Evolutionary conservation across 352 stramenopile genomes (phyloP), one percentile per base, ranked within the genome.

Genomic region (Lagenidium sp.): DNA sequence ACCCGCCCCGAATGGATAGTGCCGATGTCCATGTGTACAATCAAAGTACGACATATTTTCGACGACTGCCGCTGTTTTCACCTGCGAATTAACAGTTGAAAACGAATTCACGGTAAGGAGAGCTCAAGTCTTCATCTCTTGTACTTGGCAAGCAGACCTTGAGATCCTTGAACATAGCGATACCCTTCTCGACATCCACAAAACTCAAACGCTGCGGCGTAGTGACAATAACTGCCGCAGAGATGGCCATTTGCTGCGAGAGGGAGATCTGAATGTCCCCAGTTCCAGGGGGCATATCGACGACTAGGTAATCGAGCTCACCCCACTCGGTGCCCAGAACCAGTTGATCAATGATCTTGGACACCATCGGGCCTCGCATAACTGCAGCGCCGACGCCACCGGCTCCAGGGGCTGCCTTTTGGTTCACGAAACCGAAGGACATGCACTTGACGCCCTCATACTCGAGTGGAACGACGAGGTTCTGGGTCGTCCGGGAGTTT

Each of bases 21-120:
- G 84, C 7, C 78, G 75, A 42, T 94, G 64, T 19, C 76, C 81
- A 47, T 90, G 79, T 7, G 68, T 81, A 51, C 86, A 95, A 47
- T 95, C 81, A 46, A 96, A 98, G 50, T 98, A 99, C 16, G 95
- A 87, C 96, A 99, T 99, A 65, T 99, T 99, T 54, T 99, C 95
- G 4, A 99, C 97, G 11, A 99, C 82, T 11, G 95, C 95, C 5
- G 97, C 65, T 6, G 90, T 98, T 41, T 94, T 95, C 29, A 99
- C 92, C 74, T 91, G 8, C n/a, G n/a, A n/a, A n/a, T n/a, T n/a
- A n/a, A n/a, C n/a, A n/a, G n/a, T n/a, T n/a, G n/a, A n/a, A n/a
- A n/a, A n/a, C n/a, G n/a, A n/a, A n/a, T n/a, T n/a, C n/a, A n/a
- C n/a, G n/a, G n/a, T n/a, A n/a, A n/a, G n/a, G n/a, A n/a, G n/a